Conservation (phyloP, 1,284 basidiomycete genomes). For the Apiotrichum veenhuisii region DNA sequence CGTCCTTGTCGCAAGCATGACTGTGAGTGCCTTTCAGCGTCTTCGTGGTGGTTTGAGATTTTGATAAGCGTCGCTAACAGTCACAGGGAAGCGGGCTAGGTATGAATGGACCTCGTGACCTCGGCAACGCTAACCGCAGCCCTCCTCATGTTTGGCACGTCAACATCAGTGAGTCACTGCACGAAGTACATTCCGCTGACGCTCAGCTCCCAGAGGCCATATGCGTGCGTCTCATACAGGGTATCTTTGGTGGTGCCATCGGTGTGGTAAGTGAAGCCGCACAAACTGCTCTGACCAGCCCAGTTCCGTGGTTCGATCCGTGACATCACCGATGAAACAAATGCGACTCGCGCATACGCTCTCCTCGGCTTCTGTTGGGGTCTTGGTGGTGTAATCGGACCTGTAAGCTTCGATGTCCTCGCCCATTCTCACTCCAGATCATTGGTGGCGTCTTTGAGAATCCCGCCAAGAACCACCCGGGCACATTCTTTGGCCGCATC, state of each 20-base stretch:
- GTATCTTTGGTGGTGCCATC: conserved; percentile 90
- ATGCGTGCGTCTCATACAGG: conserved; percentile 83
- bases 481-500: conserved; percentile 59
- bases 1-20: conserved; percentile 77
- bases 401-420: conserved; percentile 20
- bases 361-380: conserved; percentile 96
- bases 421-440: conserved; percentile 49
- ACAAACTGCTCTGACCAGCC: conserved; percentile 1
- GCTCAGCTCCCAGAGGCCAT: conserved; percentile 70
- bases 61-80: conserved; percentile 9
- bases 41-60: neutral
- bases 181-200: neutral
- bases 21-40: conserved; percentile 62
- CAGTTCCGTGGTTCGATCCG: conserved; percentile 70
- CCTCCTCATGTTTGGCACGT: conserved; percentile 77
- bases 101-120: conserved; percentile 3
- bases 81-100: conserved; percentile 41
- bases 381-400: conserved; percentile 65
- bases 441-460: conserved; percentile 81
- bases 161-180: conserved; percentile 55
- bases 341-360: conserved; percentile 90
- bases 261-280: conserved; percentile 66
- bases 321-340: conserved; percentile 71
- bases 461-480: conserved; percentile 80
- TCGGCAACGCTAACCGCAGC: conserved; percentile 23